Conservation (phyloP, 257 asterid genomes). For the Marsdenia floribunda region DNA sequence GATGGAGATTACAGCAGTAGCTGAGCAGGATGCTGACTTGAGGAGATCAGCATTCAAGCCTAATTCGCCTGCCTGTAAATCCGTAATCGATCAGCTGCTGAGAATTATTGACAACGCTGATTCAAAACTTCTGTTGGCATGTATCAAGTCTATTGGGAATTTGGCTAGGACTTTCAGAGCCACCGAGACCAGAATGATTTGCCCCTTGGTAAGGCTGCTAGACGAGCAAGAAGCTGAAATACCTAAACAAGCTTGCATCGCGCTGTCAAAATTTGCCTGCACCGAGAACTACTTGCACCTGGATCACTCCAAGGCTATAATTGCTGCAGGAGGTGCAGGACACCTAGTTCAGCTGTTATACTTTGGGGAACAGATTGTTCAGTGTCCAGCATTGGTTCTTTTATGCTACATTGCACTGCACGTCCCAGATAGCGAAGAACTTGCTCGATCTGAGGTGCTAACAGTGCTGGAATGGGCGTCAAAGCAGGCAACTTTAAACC, state of each 20-base stretch:
- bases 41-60: constrained; percentile 47
- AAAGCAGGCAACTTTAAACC: constrained; percentile 25
- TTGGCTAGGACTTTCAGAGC: constrained; percentile 38
- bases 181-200: constrained; percentile 41
- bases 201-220: constrained; percentile 36
- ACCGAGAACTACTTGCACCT: constrained; percentile 33
- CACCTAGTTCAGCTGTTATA: constrained; percentile 37
- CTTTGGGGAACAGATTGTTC: constrained; percentile 36
- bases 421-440: constrained; percentile 39
- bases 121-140: constrained; percentile 32
- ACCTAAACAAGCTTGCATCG: constrained; percentile 33
- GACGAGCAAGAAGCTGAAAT: constrained; percentile 32
- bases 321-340: constrained; percentile 35
- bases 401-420: constrained; percentile 36
- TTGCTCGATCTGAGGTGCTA: constrained; percentile 36
- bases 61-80: constrained; percentile 40
- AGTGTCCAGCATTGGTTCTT: constrained; percentile 26
- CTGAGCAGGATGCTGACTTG: constrained; percentile 34
- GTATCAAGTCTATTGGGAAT: constrained; percentile 39
- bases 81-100: constrained; percentile 36
- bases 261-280: constrained; percentile 42
- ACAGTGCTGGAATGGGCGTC: constrained; percentile 38
- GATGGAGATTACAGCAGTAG: constrained; percentile 45
- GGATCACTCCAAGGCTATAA: constrained; percentile 41
- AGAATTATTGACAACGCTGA: constrained; percentile 27